phyloP scores from a whole-genome alignment of 495 filamentous ascomycete genomes.

The Tuber borchii region DNA sequence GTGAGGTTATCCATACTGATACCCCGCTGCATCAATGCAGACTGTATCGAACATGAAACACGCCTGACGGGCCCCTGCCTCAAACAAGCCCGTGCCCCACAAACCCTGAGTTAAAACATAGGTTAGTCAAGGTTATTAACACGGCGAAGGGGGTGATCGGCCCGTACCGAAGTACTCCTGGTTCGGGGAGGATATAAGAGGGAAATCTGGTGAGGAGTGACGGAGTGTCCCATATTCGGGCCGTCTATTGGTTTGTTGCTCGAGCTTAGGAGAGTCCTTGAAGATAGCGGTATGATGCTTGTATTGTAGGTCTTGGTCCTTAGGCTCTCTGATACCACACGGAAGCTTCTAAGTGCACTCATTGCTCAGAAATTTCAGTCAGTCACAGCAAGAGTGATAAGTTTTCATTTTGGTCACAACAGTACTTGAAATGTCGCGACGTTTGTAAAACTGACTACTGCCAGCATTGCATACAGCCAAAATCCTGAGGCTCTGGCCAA shows the following conservation, averaged over 20 bases:
- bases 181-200: not conserved
- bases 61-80: not conserved
- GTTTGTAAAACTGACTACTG: too few species aligned
- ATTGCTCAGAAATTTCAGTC: not conserved
- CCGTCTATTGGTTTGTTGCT: not conserved
- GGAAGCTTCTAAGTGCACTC: not conserved
- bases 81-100: constrained; percentile 1
- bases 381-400: not conserved
- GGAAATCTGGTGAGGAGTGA: not conserved
- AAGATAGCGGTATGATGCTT: not conserved
- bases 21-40: not conserved
- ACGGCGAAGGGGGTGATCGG: not conserved
- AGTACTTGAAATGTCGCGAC: not conserved
- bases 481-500: too few species aligned
- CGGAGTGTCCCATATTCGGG: not conserved
- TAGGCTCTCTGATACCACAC: not conserved
- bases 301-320: not conserved
- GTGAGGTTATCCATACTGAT: not conserved
- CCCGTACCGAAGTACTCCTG: not conserved
- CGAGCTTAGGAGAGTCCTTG: not conserved
- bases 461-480: too few species aligned
- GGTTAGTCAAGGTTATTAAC: not conserved
- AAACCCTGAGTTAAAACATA: not conserved
- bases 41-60: constrained; percentile 4
- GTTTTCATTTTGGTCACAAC: not conserved